Base-by-base conservation (phyloP, 2,329 filamentous ascomycete genomes). In the Scedosporium dehoogii region DNA sequence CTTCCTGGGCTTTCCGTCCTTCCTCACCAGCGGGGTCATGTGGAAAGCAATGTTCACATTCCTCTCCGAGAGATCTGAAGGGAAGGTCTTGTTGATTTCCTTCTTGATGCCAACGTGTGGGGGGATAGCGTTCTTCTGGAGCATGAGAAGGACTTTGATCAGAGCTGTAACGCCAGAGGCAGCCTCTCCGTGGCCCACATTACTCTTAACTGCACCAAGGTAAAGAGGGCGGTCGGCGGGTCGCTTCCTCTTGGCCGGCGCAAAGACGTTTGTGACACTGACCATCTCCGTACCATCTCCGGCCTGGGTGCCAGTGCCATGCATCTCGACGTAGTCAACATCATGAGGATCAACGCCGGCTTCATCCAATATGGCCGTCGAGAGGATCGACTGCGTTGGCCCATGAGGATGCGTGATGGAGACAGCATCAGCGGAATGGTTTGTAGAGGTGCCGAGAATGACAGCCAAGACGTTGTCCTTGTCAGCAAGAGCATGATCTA, bases 391-490 rank as follows among this genome's bases (percentile, higher is more conserved):
- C 72, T 96, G 91, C 0, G 89, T 88, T 14, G 85, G 87, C 3
- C 85, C 88, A 71, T 94, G 90, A 1, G 91, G 91, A 63, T 91
- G 88, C 0, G 90, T 94, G 69, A 96, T 94, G 1, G 90, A 92
- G 21, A 91, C 85, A 55, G 90, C 86, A 68, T 92, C 86, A 0
- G 88, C 88, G 1, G 88, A 92, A 73, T 94, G 90, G 73, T 94
- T 96, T 58, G 90, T 94, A 4, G 85, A 83, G 1, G 86, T 84
- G 29, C 86, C 89, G 1, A 89, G 78, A 58, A 96, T 88, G 66
- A 90, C 86, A 16, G 86, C 90, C n/a, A 92, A 80, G 48, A 83
- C 87, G 80, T 70, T 86, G 84, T 94, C 91, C 64, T 89, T 86
- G 68, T 94, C 90, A 0, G 84, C 83, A 60, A 89, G 72, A 1